Percentiles rank a stretch among this genome's conserved stretches.
Evolutionary conservation across 805 yeast genomes (phyloP).

Genomic region (Kazachstania africana): DNA sequence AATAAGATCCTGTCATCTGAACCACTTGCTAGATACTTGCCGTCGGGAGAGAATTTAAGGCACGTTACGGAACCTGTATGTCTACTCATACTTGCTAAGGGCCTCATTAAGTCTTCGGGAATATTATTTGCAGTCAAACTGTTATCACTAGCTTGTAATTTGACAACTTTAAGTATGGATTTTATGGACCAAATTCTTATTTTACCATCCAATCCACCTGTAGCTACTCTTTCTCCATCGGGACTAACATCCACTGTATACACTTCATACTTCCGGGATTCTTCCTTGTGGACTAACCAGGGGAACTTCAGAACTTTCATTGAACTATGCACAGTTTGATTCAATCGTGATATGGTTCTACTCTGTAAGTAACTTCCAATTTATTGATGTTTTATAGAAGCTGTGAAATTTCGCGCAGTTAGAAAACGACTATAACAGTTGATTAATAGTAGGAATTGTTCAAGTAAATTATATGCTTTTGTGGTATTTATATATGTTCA

Average conservation of each 20-base stretch:
- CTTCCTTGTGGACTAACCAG: constrained; percentile 69
- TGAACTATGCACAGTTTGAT: constrained; percentile 1
- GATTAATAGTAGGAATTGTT: too few relatives aligned
- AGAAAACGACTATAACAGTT: too few relatives aligned
- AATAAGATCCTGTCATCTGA: constrained; percentile 88
- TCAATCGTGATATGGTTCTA: not conserved
- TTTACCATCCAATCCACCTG: constrained; percentile 91
- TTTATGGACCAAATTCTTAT: constrained; percentile 78
- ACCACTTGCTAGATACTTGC: constrained; percentile 92
- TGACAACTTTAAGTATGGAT: constrained; percentile 35
- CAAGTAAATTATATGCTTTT: too few relatives aligned
- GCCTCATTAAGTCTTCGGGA: constrained; percentile 29
- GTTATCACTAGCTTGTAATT: constrained; percentile 2
- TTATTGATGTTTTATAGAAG: not conserved
- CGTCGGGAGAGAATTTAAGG: constrained; percentile 91
- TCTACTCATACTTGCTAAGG: constrained; percentile 82
- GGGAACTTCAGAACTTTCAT: constrained; percentile 62
- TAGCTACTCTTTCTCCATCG: constrained; percentile 76
- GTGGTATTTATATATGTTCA: too few relatives aligned
- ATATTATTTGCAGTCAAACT: constrained; percentile 2
- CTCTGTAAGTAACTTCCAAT: not conserved
- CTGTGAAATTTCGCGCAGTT: too few relatives aligned
- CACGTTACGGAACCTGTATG: constrained; percentile 96
- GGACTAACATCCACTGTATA: constrained; percentile 73
- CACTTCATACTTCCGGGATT: constrained; percentile 68